These are phyloP conservation scores for Pseudogymnoascus sp. DNA, from an alignment of 2,329 filamentous ascomycete species.

Conservation along the genomic window DNA sequence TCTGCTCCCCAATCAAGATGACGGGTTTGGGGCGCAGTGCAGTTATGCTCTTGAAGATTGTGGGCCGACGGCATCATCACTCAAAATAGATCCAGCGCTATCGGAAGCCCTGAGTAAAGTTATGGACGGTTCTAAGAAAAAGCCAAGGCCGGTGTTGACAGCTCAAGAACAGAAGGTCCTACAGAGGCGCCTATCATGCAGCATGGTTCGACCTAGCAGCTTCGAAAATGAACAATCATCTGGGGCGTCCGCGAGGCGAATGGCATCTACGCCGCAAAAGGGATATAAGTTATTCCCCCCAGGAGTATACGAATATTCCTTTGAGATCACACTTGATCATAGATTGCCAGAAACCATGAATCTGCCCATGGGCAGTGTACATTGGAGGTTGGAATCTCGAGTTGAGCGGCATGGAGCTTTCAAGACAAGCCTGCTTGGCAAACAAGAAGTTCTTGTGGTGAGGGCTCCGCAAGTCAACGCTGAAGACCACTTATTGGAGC, in stretches of 20 bases:
- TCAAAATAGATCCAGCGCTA: constrained; percentile 12
- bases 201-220: constrained; percentile 57
- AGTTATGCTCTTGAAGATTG: constrained; percentile 36
- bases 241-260: constrained; percentile 34
- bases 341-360: constrained; percentile 64
- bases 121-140: not conserved
- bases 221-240: constrained; percentile 56
- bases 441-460: constrained; percentile 58
- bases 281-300: constrained; percentile 61
- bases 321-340: constrained; percentile 76
- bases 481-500: constrained; percentile 63
- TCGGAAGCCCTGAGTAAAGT: not conserved
- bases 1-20: constrained; percentile 50
- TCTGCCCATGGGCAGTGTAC: constrained; percentile 60
- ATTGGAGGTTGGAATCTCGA: constrained; percentile 60
- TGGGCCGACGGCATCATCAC: constrained; percentile 19
- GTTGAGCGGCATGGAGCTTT: constrained; percentile 65
- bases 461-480: constrained; percentile 62
- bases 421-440: constrained; percentile 57
- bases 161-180: constrained; percentile 38
- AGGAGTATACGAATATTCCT: constrained; percentile 42
- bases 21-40: constrained; percentile 53
- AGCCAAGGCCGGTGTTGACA: not conserved
- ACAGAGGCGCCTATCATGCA: constrained; percentile 51
- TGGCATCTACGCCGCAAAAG: constrained; percentile 45